A percentile compares a stretch with the other conserved stretches of the same genome.
Evolutionary conservation across 2,329 filamentous ascomycete genomes (phyloP).

Genomic region (Venturia pyrina): DNA sequence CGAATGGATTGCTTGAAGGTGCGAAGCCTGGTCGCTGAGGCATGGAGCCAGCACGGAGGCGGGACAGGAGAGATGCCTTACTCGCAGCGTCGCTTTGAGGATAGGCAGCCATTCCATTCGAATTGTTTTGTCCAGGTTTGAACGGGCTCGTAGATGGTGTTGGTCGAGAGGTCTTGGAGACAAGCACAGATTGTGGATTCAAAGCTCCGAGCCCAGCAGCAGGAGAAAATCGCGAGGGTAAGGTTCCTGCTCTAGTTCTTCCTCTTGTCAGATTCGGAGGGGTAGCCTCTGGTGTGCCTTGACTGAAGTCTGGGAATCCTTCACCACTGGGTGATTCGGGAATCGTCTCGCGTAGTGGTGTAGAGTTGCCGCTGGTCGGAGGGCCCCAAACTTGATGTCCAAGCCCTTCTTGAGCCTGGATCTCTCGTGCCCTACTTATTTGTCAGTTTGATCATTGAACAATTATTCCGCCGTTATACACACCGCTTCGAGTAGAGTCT

Average conservation of each 20-base stretch:
- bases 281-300: constrained; percentile 49
- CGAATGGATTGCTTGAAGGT: constrained; percentile 57
- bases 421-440: constrained; percentile 69
- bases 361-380: constrained; percentile 92
- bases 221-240: constrained; percentile 89
- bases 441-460: constrained; percentile 14
- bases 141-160: constrained; percentile 84
- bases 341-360: constrained; percentile 91
- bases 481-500: constrained; percentile 91
- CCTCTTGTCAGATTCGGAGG: constrained; percentile 48
- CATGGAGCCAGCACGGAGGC: constrained; percentile 86
- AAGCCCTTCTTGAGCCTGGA: constrained; percentile 91
- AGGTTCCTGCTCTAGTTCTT: constrained; percentile 81
- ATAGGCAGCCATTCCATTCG: constrained; percentile 8
- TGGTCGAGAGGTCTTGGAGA: constrained; percentile 71
- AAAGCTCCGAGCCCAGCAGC: constrained; percentile 54
- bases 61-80: constrained; percentile 68
- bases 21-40: constrained; percentile 71
- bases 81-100: not conserved
- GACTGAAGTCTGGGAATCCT: constrained; percentile 83
- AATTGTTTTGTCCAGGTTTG: constrained; percentile 48
- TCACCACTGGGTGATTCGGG: constrained; percentile 88
- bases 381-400: constrained; percentile 73
- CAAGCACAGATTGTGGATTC: constrained; percentile 42
- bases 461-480: constrained; percentile 24